A percentile compares a stretch with the other conserved stretches of the same genome.
Conservation (phyloP, 331 rosid genomes). For the Acacia pycnantha region DNA sequence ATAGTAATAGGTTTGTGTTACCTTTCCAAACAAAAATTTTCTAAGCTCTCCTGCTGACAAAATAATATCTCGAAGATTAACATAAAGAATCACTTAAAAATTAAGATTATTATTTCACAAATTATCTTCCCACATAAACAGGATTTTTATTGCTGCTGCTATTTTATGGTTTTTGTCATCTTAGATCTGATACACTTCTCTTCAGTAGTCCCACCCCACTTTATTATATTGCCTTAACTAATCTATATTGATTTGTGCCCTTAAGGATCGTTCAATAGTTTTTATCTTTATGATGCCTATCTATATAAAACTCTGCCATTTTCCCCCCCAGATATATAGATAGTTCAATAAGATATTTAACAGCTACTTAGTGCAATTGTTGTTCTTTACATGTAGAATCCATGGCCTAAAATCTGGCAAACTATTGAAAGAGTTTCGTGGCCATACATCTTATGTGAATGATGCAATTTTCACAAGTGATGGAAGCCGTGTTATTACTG, state of each 20-base stretch:
- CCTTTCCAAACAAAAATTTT: neutral
- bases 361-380: slow-evolving; percentile 20
- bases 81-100: neutral
- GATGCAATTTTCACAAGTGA: slow-evolving; percentile 89
- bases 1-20: neutral
- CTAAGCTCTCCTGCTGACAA: neutral
- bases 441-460: slow-evolving; percentile 90
- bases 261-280: no score
- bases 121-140: neutral
- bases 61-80: neutral
- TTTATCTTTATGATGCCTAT: no score
- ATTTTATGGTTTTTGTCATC: neutral
- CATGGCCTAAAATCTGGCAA: slow-evolving; percentile 98
- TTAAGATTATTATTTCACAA: neutral
- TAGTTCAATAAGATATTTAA: slow-evolving; percentile 2
- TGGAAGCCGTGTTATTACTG: slow-evolving; percentile 86
- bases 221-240: neutral
- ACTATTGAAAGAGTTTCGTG: slow-evolving; percentile 96
- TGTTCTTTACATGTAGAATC: slow-evolving; percentile 49
- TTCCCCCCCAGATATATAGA: neutral
- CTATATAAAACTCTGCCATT: neutral
- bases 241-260: neutral
- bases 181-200: neutral
- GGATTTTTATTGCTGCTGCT: neutral
- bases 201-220: neutral